These are phyloP conservation scores for Aegilops speltoides DNA, from an alignment of 176 grass and related monocot genomes.

Conservation along the genomic window DNA sequence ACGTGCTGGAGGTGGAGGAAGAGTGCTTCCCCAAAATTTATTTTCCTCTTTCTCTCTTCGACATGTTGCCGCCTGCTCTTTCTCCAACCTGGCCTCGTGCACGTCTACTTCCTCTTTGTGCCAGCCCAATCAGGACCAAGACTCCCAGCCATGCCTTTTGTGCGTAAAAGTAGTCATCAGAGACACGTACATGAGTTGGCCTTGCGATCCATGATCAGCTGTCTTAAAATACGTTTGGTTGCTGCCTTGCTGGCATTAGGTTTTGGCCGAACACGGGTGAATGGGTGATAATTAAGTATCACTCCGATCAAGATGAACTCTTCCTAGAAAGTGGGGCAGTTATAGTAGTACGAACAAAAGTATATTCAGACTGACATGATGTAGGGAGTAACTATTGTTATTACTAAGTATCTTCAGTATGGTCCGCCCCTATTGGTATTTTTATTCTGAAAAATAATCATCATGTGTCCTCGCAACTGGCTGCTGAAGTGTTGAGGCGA, in stretches of 20 bases:
- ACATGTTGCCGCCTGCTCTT: not conserved
- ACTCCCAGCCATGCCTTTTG: not conserved
- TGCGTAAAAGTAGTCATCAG: not conserved
- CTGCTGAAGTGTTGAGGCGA: no score
- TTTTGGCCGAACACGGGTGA: not conserved
- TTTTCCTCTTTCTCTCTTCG: not conserved
- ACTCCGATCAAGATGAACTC: no score
- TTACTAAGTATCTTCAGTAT: no score
- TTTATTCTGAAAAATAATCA: no score
- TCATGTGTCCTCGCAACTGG: no score
- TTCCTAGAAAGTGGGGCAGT: no score
- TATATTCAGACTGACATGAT: no score
- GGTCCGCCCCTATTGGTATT: no score
- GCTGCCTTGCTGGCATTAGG: not conserved
- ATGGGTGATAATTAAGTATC: no score
- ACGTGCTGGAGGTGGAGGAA: not conserved
- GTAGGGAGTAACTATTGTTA: no score
- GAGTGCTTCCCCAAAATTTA: not conserved
- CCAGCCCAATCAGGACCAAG: not conserved
- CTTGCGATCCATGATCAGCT: not conserved
- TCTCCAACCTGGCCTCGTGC: not conserved
- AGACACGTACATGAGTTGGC: not conserved
- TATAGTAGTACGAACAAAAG: no score
- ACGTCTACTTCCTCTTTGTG: not conserved
- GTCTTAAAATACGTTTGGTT: not conserved